Evolutionary conservation across 495 filamentous ascomycete genomes (phyloP).

Genomic region (Aspergillus coremiiformis): DNA sequence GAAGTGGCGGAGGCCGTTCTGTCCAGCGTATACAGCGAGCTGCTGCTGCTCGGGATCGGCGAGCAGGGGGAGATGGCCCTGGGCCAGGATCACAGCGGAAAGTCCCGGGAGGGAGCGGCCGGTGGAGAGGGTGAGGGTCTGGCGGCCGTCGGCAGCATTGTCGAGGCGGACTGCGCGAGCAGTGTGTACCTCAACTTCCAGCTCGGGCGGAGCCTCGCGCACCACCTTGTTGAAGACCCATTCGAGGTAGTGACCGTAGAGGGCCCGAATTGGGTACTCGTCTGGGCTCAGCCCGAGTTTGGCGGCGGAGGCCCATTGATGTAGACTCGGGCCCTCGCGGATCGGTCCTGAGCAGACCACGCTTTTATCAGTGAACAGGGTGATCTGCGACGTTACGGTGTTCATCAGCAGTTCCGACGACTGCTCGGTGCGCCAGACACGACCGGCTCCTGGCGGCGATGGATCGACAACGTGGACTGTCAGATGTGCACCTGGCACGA

Average conservation of each 20-base stretch:
- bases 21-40: neutral
- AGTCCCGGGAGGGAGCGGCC: conserved; percentile 9
- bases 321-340: neutral
- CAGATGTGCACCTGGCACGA: neutral
- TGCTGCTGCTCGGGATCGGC: neutral
- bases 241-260: conserved; percentile 1
- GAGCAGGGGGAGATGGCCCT: conserved; percentile 15
- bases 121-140: conserved; percentile 13
- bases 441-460: conserved; percentile 7
- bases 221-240: conserved; percentile 1
- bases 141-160: neutral
- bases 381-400: conserved; percentile 14
- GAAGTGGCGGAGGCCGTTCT: neutral
- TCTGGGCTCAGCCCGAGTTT: conserved; percentile 1
- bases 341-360: conserved; percentile 1
- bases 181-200: neutral
- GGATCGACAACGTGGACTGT: conserved; percentile 3
- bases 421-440: conserved; percentile 14
- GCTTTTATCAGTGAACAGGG: conserved; percentile 9
- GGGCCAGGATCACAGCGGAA: conserved; percentile 15
- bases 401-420: conserved; percentile 18
- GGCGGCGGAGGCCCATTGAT: neutral
- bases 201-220: neutral
- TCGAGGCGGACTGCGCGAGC: conserved; percentile 1
- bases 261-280: conserved; percentile 3